Conservation (phyloP, 352 stramenopile species). For the Pythium aphanidermatum region DNA sequence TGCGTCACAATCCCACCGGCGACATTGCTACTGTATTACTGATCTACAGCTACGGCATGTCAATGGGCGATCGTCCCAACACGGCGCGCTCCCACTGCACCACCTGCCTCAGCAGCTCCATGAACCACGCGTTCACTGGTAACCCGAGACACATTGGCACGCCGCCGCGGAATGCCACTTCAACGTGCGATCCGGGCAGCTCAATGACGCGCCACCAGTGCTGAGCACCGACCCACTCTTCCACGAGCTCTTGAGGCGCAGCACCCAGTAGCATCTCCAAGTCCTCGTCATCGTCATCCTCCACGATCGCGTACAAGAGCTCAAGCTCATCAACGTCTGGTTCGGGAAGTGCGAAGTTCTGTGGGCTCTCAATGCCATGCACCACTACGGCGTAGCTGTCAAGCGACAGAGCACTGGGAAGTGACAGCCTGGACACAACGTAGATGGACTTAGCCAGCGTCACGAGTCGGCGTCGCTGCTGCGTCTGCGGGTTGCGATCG, state of each 20-base stretch:
- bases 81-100: slow-evolving; percentile 16
- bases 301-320: too few relatives aligned
- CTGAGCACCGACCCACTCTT: slow-evolving; percentile 12
- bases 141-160: slow-evolving; percentile 6
- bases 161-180: slow-evolving; percentile 6
- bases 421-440: background rate
- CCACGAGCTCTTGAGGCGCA: background rate
- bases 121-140: slow-evolving; percentile 2
- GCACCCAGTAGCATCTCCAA: slow-evolving; percentile 1
- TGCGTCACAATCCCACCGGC: too few relatives aligned
- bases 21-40: too few relatives aligned
- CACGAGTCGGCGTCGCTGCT: background rate
- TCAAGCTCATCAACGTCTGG: too few relatives aligned
- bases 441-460: slow-evolving; percentile 12
- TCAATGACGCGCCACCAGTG: slow-evolving; percentile 20
- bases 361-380: slow-evolving; percentile 6
- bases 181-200: background rate
- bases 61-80: slow-evolving; percentile 3
- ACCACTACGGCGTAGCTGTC: slow-evolving; percentile 3
- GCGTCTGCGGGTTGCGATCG: too few relatives aligned
- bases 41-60: too few relatives aligned
- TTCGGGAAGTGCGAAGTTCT: too few relatives aligned
- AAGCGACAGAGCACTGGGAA: background rate
- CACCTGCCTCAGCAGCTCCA: slow-evolving; percentile 8
- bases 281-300: background rate